Percentiles rank a stretch among this genome's conserved stretches.
phyloP scores from a whole-genome alignment of 2,329 filamentous ascomycete genomes.

The Fusarium citri region DNA sequence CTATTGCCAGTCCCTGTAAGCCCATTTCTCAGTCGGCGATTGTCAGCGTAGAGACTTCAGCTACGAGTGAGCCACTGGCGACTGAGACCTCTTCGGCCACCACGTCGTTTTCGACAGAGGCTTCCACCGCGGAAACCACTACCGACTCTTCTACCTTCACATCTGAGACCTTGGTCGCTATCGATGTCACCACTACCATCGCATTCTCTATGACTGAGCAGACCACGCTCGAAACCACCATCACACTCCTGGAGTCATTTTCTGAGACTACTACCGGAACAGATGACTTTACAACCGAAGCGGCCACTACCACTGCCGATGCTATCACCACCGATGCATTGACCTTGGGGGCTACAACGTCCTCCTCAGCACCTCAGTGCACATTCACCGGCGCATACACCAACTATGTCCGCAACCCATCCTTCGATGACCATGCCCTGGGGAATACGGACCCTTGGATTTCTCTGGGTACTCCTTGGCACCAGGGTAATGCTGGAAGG shows the following conservation, averaged over 20 bases:
- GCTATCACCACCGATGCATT: not conserved
- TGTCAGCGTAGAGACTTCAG: not conserved
- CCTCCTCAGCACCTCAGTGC: not conserved
- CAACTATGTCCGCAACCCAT: not conserved
- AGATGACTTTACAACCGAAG: not conserved
- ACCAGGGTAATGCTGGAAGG: too few species aligned
- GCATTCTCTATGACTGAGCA: not conserved
- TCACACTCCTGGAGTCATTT: not conserved
- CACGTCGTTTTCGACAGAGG: slow-evolving; percentile 46
- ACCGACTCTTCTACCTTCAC: not conserved
- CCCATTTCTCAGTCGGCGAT: not conserved
- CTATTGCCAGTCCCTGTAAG: not conserved
- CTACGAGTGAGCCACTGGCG: not conserved
- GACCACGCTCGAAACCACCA: not conserved
- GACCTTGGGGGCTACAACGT: not conserved
- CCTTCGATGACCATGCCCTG: not conserved
- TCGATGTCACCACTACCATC: rapidly evolving
- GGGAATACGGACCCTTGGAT: not conserved
- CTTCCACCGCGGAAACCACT: not conserved
- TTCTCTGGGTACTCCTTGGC: not conserved
- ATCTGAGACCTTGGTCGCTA: not conserved
- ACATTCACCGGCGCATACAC: not conserved
- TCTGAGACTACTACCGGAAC: not conserved
- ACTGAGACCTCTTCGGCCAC: rapidly evolving
- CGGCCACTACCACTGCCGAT: not conserved